Evolutionary conservation across 139 green algal genomes (phyloP), one percentile per base, ranked within the genome.

Genomic region (Bryopsis sp.): DNA sequence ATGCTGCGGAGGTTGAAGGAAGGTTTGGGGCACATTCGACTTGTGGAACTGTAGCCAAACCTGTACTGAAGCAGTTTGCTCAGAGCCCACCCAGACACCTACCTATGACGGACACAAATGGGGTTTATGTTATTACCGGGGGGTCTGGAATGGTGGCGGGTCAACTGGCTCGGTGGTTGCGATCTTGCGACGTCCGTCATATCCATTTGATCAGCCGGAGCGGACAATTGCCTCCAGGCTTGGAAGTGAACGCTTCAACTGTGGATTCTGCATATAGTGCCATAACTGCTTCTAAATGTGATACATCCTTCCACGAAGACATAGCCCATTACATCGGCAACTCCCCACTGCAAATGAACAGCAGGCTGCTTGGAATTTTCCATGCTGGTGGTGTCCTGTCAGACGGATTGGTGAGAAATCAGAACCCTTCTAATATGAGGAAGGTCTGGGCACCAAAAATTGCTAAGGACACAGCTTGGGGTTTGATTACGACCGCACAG

Each of bases 301-400:
- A 76, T 24, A 59, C 39, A 29, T 48, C 48, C 7, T 43, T 46
- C 1, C 28, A 33, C 7, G 62, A 39, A 4, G 71, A 67, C 46
- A 8, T 69, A n/a, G n/a, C n/a, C n/a, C n/a, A n/a, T n/a, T n/a
- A n/a, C n/a, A n/a, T n/a, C n/a, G n/a, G n/a, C n/a, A n/a, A n/a
- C n/a, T n/a, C n/a, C n/a, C n/a, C n/a, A n/a, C n/a, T n/a, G n/a
- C n/a, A n/a, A n/a, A n/a, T n/a, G n/a, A n/a, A n/a, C n/a, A n/a
- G n/a, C n/a, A n/a, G n/a, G n/a, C n/a, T n/a, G n/a, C n/a, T n/a
- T n/a, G n/a, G n/a, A n/a, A n/a, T 90, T 19, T 67, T 93, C 29
- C 86, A 92, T 70, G 87, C 86, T 8, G 81, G 84, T 29, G 88
- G 86, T 7, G 80, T 86, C n/a, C 73, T 94, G 35, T 74, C 80